A percentile compares a stretch with the other conserved stretches of the same genome.
phyloP scores from a whole-genome alignment of 225 moss, liverwort and hornwort genomes.

The Pseudoscleropodium purum region DNA sequence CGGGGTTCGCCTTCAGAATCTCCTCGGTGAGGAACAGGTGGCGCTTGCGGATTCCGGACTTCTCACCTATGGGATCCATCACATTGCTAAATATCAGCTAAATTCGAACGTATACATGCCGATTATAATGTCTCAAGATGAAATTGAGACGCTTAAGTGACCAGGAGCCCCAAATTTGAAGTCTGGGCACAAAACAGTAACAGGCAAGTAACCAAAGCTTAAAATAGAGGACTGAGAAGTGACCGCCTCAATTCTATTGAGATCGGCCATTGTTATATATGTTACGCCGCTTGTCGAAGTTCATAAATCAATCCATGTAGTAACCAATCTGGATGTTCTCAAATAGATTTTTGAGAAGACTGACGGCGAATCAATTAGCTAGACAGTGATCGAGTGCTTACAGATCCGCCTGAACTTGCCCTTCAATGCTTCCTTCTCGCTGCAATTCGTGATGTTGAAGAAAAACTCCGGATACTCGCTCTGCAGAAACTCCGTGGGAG shows the following conservation, averaged over 20 bases:
- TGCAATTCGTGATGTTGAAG: slow-evolving; percentile 28
- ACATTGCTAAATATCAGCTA: background rate
- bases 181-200: background rate
- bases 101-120: background rate
- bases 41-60: slow-evolving; percentile 36
- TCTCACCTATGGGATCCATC: slow-evolving; percentile 8
- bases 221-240: background rate
- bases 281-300: background rate
- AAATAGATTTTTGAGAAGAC: background rate
- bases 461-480: slow-evolving; percentile 39
- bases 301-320: background rate
- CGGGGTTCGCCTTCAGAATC: slow-evolving; percentile 31
- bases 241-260: background rate
- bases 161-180: background rate
- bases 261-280: too few species aligned
- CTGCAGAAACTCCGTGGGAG: slow-evolving; percentile 23
- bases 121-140: background rate
- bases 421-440: slow-evolving; percentile 37
- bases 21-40: slow-evolving; percentile 25
- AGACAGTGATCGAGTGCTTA: background rate
- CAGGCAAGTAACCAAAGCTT: background rate
- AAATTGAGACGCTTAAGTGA: background rate
- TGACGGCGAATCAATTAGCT: background rate
- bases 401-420: slow-evolving; percentile 42
- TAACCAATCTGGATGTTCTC: background rate